Evolutionary conservation across 129 eudicot species (phyloP).

Genomic region (Calendula officinalis): DNA sequence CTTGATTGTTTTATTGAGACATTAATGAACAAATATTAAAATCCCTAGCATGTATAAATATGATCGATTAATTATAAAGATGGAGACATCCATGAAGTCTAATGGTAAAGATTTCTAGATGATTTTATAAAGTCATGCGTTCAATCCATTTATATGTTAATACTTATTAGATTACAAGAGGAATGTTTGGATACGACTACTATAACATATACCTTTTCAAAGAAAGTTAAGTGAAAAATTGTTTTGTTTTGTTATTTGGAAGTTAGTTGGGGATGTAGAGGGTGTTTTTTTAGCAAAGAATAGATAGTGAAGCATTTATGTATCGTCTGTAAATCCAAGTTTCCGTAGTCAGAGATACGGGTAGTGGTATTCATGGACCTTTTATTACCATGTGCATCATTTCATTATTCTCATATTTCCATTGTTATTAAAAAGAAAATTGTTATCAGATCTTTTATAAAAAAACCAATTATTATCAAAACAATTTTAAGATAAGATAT

Average conservation of each 20-base stretch:
- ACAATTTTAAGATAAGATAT: too few species aligned
- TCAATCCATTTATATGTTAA: too few species aligned
- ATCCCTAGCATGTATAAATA: neutral
- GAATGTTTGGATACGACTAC: neutral
- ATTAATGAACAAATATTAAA: conserved; percentile 1
- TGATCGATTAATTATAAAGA: conserved; percentile 11
- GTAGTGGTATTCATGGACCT: conserved; percentile 37
- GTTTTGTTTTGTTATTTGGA: conserved; percentile 29
- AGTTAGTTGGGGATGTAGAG: conserved; percentile 21
- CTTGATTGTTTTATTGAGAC: too few species aligned
- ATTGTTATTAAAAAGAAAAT: conserved; percentile 10
- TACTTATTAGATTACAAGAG: neutral
- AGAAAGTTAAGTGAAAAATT: neutral
- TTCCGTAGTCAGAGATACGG: conserved; percentile 39
- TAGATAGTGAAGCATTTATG: conserved; percentile 38
- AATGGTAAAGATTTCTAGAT: too few species aligned
- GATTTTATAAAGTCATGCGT: too few species aligned
- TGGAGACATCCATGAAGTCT: conserved; percentile 3
- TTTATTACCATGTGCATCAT: conserved; percentile 39
- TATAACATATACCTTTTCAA: neutral
- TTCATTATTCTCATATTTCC: conserved; percentile 18
- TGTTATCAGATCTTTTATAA: conserved; percentile 1
- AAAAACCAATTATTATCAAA: too few species aligned
- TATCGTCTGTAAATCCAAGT: conserved; percentile 39
- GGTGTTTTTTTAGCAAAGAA: conserved; percentile 35